A percentile compares a stretch with the other conserved stretches of the same genome.
Conservation (phyloP, 371 early-diverging fungal genomes). For the Mucor indicus region DNA sequence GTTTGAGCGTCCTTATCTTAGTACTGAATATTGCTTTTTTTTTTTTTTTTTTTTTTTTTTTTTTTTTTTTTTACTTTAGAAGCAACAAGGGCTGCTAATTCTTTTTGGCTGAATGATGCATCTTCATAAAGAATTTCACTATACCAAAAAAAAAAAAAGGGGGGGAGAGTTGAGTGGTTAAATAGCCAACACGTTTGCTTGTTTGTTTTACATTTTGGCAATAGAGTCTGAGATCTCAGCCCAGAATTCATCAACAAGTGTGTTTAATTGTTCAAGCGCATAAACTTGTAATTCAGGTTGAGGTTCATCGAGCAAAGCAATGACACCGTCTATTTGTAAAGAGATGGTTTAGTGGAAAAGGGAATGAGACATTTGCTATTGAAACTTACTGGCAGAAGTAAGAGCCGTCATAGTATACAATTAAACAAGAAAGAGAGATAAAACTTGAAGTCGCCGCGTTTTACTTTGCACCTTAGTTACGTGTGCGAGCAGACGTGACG, state of each 20-base stretch:
- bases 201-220: constrained; percentile 89
- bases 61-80: constrained; percentile 93
- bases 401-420: constrained; percentile 44
- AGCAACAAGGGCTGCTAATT: constrained; percentile 92
- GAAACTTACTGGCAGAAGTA: constrained; percentile 52
- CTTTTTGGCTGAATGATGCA: constrained; percentile 74
- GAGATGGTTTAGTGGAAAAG: too few relatives aligned
- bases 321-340: constrained; percentile 84
- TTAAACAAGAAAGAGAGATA: constrained; percentile 1
- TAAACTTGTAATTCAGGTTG: constrained; percentile 88
- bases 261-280: constrained; percentile 86
- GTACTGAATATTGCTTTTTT: too few relatives aligned
- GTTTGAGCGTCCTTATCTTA: too few relatives aligned
- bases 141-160: not conserved
- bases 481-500: too few relatives aligned
- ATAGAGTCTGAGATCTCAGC: constrained; percentile 94
- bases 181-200: too few relatives aligned
- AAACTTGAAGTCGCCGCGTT: too few relatives aligned
- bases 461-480: too few relatives aligned
- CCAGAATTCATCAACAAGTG: constrained; percentile 93
- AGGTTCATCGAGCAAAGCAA: constrained; percentile 90
- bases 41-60: too few relatives aligned
- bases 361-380: too few relatives aligned
- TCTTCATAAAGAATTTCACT: constrained; percentile 95
- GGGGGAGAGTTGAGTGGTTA: too few relatives aligned